These are phyloP conservation scores for Spencermartinsiella ligniputridi DNA, from an alignment of 1,139 yeast genomes.

Conservation along the genomic window DNA sequence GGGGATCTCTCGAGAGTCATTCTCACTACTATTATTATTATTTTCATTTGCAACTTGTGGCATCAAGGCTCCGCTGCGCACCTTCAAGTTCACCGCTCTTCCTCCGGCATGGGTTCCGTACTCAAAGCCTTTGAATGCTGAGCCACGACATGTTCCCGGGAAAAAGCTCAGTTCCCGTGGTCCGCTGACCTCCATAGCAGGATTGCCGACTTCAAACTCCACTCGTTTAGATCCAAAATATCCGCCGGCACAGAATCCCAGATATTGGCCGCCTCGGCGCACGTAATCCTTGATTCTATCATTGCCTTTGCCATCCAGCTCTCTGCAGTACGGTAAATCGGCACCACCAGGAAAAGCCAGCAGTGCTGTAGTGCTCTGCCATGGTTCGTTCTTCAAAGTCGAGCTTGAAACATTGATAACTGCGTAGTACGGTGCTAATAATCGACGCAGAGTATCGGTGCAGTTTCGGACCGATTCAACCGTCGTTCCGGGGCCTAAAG, in stretches of 20 bases:
- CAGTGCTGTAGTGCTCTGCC: conserved; percentile 75
- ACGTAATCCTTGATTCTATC: conserved; percentile 59
- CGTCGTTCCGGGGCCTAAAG: conserved; percentile 74
- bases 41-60: too few species aligned
- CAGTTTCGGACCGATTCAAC: conserved; percentile 82
- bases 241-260: conserved; percentile 97
- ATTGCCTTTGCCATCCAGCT: conserved; percentile 68
- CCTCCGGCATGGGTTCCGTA: conserved; percentile 79
- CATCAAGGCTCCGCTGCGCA: conserved; percentile 33
- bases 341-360: conserved; percentile 96
- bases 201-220: conserved; percentile 79
- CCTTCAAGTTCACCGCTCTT: conserved; percentile 47
- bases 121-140: conserved; percentile 73
- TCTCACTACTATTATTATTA: conserved; percentile 10
- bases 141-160: conserved; percentile 80
- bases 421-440: conserved; percentile 86
- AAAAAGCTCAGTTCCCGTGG: conserved; percentile 73
- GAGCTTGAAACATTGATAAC: conserved; percentile 66
- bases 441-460: conserved; percentile 63
- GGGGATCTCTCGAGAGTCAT: neutral
- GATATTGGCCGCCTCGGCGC: conserved; percentile 68
- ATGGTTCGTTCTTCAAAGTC: conserved; percentile 73
- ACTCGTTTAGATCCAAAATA: conserved; percentile 72
- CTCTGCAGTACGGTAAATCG: conserved; percentile 75
- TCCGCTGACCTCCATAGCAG: conserved; percentile 74